These are phyloP conservation scores for Antrodiella citrinella DNA, from an alignment of 768 basidiomycete species.

Conservation along the genomic window DNA sequence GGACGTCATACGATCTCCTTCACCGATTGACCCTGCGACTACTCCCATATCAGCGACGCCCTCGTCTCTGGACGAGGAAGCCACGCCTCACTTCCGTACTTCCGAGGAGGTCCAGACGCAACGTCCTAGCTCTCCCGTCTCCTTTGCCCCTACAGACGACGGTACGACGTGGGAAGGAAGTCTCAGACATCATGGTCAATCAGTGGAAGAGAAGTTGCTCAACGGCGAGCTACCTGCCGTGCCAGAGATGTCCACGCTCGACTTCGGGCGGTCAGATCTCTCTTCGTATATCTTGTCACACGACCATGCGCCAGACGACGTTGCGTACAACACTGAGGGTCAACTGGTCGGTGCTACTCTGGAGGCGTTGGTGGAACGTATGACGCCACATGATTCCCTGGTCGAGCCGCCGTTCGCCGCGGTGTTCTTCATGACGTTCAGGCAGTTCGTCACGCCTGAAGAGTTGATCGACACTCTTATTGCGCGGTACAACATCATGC, in stretches of 20 bases:
- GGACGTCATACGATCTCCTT: background rate
- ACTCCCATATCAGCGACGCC: background rate
- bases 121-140: constrained; percentile 11
- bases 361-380: constrained; percentile 86
- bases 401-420: constrained; percentile 82
- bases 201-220: constrained; percentile 46
- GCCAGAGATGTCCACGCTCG: constrained; percentile 29
- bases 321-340: constrained; percentile 86
- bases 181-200: constrained; percentile 18
- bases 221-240: constrained; percentile 44
- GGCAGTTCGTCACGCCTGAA: constrained; percentile 74
- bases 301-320: constrained; percentile 78
- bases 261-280: constrained; percentile 27
- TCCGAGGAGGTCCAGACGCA: constrained; percentile 14
- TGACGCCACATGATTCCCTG: constrained; percentile 91
- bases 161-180: constrained; percentile 55
- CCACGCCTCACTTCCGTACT: constrained; percentile 24
- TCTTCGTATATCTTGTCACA: constrained; percentile 53
- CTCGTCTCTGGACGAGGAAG: constrained; percentile 23
- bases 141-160: constrained; percentile 38
- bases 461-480: constrained; percentile 75
- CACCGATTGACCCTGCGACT: background rate
- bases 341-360: constrained; percentile 87
- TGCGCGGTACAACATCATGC: constrained; percentile 73
- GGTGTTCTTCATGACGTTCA: constrained; percentile 94